Evolutionary conservation across 306 rosid genomes (phyloP), one percentile per base, ranked within the genome.

Genomic region (Abrus pulchellus): DNA sequence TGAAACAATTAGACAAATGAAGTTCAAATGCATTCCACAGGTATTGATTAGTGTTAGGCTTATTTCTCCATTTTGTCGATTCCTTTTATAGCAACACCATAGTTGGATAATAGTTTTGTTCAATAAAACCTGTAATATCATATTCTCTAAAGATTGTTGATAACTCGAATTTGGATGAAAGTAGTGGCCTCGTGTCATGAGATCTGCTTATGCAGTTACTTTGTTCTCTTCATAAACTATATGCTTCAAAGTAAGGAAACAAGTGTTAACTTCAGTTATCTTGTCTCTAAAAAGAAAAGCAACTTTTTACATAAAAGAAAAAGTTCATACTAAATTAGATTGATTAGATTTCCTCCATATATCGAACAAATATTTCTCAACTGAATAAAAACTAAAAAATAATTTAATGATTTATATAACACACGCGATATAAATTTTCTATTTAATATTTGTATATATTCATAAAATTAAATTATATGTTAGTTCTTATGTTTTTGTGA

Each of bases 31-130:
- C 67, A 63, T 70, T 12, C 33, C 41, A 33, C 47, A 33, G 9
- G 70, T 43, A 76, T 70, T 43, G 53, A 33, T 34, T 53, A 71
- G 75, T 63, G 79, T 77, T 53, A 33, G 64, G 64, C 63, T 79
- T 79, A 8, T 77, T 29, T 75, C 61, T 62, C 64, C 70, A 44
- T 60, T 48, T 48, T 56, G 81, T 28, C 27, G 4, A 68, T 78
- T 78, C 49, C 29, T 54, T 82, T 78, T 68, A 33, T 55, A n/a
- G 68, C 44, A 45, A 33, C 20, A 30, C 53, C 32, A 5, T 53
- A 77, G 6, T 4, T 12, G 63, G 56, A 77, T 82, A 41, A 57
- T 34, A 62, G 55, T 68, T 40, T 77, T 67, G 75, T 78, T 72
- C 77, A 60, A 74, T 33, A 29, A 47, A 59, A 79, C 53, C 30